Evolutionary conservation across 148 eudicot species (phyloP).

Genomic region (Fallopia convolvulus): DNA sequence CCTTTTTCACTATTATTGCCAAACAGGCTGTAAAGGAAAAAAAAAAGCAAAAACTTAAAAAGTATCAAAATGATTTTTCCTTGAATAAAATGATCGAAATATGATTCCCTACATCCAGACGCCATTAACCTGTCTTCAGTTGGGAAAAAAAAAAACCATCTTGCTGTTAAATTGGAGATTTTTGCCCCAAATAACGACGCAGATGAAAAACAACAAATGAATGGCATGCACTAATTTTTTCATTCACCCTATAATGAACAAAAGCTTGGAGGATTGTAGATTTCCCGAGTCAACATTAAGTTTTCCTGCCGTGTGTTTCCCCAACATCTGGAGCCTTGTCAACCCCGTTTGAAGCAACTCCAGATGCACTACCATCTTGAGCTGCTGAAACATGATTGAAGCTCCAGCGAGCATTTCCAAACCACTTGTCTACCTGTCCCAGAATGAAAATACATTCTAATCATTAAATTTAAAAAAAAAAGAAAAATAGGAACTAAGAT

Average conservation of each 20-base stretch:
- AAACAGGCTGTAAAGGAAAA: no score
- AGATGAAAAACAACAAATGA: no score
- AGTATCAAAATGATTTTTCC: no score
- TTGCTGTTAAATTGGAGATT: not conserved
- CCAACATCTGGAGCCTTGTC: not conserved
- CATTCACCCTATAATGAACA: not conserved
- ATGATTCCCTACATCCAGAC: not conserved
- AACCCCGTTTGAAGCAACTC: slow-evolving; percentile 14
- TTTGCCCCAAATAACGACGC: not conserved
- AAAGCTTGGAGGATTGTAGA: not conserved
- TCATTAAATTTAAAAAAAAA: not conserved
- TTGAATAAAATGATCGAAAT: no score
- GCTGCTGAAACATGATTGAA: slow-evolving; percentile 37
- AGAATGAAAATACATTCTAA: slow-evolving; percentile 8
- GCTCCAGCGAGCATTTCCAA: slow-evolving; percentile 90
- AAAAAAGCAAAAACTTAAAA: no score
- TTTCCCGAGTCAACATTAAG: not conserved
- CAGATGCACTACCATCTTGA: slow-evolving; percentile 16
- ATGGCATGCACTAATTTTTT: not conserved
- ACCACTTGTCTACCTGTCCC: slow-evolving; percentile 75
- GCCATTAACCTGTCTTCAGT: no score
- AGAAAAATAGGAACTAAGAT: not conserved
- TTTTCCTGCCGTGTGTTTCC: not conserved
- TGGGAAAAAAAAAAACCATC: not conserved
- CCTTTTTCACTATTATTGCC: no score